Base-by-base conservation (phyloP, 2,329 filamentous ascomycete genomes). In the Cladophialophora carrionii region DNA sequence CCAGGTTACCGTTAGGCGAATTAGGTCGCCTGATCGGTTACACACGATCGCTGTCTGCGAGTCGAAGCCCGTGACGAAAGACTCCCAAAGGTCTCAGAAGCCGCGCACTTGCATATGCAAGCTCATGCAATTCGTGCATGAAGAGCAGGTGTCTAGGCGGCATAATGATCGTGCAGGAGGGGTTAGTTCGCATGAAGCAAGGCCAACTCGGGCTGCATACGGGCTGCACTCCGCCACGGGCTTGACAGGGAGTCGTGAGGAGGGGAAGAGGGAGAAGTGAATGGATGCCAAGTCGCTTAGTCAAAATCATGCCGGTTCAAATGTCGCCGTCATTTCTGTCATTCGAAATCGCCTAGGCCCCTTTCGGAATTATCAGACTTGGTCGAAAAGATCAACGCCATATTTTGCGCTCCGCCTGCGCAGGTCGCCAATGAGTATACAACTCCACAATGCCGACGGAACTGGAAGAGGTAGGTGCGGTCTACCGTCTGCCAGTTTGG, bases 381-480 rank as follows among this genome's bases (percentile, higher is more conserved):
- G 14, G 37, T n/a, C 17, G 37, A 43, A 43, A 41, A 43, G 17
- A 43, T 43, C 37, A 43, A 43, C 17, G 2, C 37, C 17, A 3
- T 7, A n/a, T 43, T 43, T 43, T 43, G 37, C n/a, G 37, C 37
- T 43, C 37, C n/a, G 17, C 7, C 14, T 43, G 37, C 37, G 37
- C 37, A 43, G 37, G 37, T 43, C 37, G 37, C 37, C 37, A 17
- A 14, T 43, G 37, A 43, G 37, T 10, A n/a, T 43, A 52, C 20
- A 52, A 51, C 48, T 52, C 22, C 67, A 83, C 70, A 34, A 92
- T 93, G 90, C 85, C 89, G 61, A 88, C 88, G 51, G 89, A 92
- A 80, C 77, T 92, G 52, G 89, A 92, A 80, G 89, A 92, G 79
- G 90, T 91, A 80, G 49, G 75, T 67, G n/a, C 7, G 24, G 31